Conservation (phyloP, 495 filamentous ascomycete genomes). For the Xylaria sp. region DNA sequence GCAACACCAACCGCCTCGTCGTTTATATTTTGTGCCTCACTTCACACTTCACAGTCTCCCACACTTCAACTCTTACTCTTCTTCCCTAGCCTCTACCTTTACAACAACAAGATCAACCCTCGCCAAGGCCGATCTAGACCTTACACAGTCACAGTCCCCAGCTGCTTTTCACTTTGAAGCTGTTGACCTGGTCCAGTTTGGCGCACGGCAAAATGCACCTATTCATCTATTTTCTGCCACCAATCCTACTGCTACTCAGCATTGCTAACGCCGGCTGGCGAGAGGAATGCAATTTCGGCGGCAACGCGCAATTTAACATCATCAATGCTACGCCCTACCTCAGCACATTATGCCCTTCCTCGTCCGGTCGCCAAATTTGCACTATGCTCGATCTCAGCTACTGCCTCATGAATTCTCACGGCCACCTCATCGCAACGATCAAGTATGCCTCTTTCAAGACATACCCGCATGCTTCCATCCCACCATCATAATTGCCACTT, state of each 20-base stretch:
- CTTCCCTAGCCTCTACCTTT: neutral
- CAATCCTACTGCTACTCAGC: neutral
- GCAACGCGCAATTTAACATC: conserved; percentile 26
- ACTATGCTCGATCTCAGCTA: conserved; percentile 29
- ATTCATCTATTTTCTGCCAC: neutral
- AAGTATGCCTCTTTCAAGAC: conserved; percentile 8
- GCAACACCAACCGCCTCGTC: neutral
- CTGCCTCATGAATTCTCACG: conserved; percentile 23
- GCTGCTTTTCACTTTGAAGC: neutral
- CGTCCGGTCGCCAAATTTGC: conserved; percentile 13
- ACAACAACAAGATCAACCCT: neutral
- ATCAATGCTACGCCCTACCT: conserved; percentile 3
- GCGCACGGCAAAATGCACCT: neutral
- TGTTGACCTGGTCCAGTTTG: neutral
- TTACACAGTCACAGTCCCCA: neutral
- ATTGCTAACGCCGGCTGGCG: conserved; percentile 19
- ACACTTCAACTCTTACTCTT: neutral
- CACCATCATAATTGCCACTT: neutral
- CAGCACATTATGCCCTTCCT: conserved; percentile 10
- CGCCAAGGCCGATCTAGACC: neutral
- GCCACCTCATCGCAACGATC: conserved; percentile 18
- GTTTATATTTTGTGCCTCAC: neutral
- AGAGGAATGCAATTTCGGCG: conserved; percentile 16
- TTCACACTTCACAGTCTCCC: no score
- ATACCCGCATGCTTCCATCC: neutral